Conservation (phyloP, 495 filamentous ascomycete species). For the Talaromyces borbonicus region DNA sequence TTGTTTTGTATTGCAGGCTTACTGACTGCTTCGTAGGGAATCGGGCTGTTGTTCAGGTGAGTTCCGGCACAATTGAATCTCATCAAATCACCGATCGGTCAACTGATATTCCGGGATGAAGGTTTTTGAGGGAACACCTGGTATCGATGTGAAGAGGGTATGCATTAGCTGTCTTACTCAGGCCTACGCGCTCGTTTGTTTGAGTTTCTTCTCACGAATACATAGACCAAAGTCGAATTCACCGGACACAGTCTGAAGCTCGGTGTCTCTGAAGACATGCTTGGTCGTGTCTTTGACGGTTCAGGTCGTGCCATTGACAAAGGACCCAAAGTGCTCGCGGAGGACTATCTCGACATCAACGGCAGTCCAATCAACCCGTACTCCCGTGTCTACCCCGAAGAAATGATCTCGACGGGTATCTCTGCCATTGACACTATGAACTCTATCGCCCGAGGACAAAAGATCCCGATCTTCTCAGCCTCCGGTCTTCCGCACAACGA, state of each 20-base stretch:
- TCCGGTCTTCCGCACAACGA: conserved; percentile 98
- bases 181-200: conserved; percentile 18
- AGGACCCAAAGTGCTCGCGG: conserved; percentile 94
- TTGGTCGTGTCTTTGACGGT: conserved; percentile 97
- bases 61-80: conserved; percentile 7
- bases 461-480: conserved; percentile 99
- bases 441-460: conserved; percentile 98
- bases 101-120: conserved; percentile 32
- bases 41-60: conserved; percentile 85
- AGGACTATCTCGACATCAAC: conserved; percentile 98
- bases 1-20: conserved; percentile 8
- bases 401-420: conserved; percentile 99
- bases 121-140: conserved; percentile 96
- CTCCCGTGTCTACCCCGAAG: conserved; percentile 95
- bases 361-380: conserved; percentile 99
- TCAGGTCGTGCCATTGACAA: conserved; percentile 97
- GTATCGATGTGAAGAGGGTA: conserved; percentile 98
- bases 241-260: conserved; percentile 95
- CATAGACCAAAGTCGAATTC: conserved; percentile 89
- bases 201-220: background rate
- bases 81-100: conserved; percentile 14
- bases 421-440: conserved; percentile 99
- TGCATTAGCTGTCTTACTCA: conserved; percentile 7
- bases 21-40: conserved; percentile 45
- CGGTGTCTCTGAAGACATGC: conserved; percentile 98